Conservation (phyloP, 345 rosid species). For the Brassica carinata region DNA sequence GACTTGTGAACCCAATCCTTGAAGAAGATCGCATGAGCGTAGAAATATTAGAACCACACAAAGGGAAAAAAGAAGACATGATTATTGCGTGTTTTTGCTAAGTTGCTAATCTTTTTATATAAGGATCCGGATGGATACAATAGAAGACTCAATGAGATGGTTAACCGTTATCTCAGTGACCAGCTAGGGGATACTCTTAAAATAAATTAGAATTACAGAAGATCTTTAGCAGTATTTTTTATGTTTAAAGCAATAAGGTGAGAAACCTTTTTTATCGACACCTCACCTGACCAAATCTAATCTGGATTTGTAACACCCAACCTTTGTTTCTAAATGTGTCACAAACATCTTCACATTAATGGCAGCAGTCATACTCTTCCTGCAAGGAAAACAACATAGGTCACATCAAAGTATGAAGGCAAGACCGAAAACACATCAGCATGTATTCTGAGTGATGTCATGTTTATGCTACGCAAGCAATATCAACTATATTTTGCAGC, state of each 20-base stretch:
- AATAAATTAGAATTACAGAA: background rate
- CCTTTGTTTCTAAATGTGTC: background rate
- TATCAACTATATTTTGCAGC: background rate
- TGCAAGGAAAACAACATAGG: background rate
- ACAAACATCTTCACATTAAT: background rate
- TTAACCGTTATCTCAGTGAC: background rate
- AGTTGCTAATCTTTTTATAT: no score
- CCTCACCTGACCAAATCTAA: background rate
- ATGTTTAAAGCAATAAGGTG: background rate
- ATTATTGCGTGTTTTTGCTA: background rate
- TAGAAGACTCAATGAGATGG: background rate
- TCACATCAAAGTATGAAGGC: background rate
- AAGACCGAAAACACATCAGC: background rate
- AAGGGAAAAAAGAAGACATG: background rate
- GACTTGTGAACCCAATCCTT: background rate
- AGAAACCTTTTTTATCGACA: background rate
- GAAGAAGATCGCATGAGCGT: background rate
- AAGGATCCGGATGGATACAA: no score
- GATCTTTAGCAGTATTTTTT: background rate
- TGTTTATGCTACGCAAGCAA: background rate
- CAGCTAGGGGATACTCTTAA: background rate
- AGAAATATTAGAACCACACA: background rate
- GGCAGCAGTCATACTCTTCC: background rate
- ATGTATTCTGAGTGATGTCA: background rate
- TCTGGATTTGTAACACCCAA: background rate